Evolutionary conservation across 352 stramenopile species (phyloP).

Genomic region (Lagenidium sp.): DNA sequence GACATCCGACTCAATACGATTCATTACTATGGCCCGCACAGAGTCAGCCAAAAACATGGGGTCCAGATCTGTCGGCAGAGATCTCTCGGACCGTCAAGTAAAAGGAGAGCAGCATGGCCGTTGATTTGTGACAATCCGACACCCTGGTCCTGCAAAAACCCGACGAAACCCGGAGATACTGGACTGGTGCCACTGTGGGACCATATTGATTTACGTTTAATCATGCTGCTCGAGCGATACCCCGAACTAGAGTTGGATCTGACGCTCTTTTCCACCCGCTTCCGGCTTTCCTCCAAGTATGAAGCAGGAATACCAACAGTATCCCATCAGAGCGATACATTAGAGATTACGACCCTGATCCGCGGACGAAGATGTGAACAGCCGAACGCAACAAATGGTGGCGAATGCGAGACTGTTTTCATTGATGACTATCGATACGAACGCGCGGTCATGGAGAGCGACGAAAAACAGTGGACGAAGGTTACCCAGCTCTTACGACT

Average conservation of each 20-base stretch:
- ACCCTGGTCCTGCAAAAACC: neutral
- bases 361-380: conserved; percentile 3
- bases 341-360: conserved; percentile 9
- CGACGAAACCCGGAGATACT: neutral
- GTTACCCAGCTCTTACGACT: conserved; percentile 1
- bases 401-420: conserved; percentile 5
- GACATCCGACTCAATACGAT: conserved; percentile 1
- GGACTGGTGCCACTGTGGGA: neutral
- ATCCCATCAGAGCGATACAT: neutral
- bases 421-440: conserved; percentile 20
- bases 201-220: neutral
- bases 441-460: conserved; percentile 1
- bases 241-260: neutral
- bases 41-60: neutral
- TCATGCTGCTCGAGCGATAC: neutral
- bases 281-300: neutral
- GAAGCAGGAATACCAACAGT: no score
- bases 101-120: neutral
- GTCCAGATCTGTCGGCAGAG: neutral
- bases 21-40: no score
- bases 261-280: neutral
- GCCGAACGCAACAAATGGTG: no score
- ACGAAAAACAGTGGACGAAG: neutral
- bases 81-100: neutral
- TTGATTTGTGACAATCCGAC: neutral